Evolutionary conservation across 768 basidiomycete species (phyloP), one percentile per base, ranked within the genome.

Genomic region (Artomyces pyxidatus): DNA sequence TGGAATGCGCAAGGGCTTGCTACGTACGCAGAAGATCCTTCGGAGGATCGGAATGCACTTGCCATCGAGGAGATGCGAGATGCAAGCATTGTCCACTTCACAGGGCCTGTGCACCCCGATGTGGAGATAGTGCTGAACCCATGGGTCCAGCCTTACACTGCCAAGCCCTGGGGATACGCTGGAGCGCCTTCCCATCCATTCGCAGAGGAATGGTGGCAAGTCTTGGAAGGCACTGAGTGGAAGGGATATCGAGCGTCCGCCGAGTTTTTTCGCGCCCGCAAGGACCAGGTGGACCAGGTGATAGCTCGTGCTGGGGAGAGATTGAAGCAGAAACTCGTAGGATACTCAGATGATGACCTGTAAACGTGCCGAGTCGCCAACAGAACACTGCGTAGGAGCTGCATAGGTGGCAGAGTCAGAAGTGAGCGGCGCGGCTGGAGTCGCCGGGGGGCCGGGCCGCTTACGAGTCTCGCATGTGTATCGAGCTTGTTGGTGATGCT

Each of bases 1-100:
- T 81, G 77, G 76, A 81, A 80, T 48, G 78, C 77, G 3, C 76
- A 78, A 42, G 78, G 79, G 4, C 62, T 79, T 25, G 77, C 76
- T 10, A 77, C 77, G 9, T 81, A 79, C 52, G 74, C 73, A 4
- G 57, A 60, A 14, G 56, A 54, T 35, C 49, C 61, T 9, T 63
- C 66, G 10, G 42, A 50, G 5, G 72, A 76, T 22, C 63, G 75
- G 44, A 59, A 65, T 2, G 10, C 2, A 17, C 42, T 51, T 32
- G 40, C 23, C 7, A 49, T 73, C 30, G 55, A 55, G 6, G 63
- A 62, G 26, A 69, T 74, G 69, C 50, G 59, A 19, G 61, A 74
- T 32, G 71, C 75, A 0, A 54, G 53, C 9, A 70, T 81, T 51
- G 74, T 80, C 11, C 80, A 79, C 56, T 81, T 81, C 61, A 78